phyloP scores from a whole-genome alignment of 768 basidiomycete genomes.

The Boletus reticulatus region DNA sequence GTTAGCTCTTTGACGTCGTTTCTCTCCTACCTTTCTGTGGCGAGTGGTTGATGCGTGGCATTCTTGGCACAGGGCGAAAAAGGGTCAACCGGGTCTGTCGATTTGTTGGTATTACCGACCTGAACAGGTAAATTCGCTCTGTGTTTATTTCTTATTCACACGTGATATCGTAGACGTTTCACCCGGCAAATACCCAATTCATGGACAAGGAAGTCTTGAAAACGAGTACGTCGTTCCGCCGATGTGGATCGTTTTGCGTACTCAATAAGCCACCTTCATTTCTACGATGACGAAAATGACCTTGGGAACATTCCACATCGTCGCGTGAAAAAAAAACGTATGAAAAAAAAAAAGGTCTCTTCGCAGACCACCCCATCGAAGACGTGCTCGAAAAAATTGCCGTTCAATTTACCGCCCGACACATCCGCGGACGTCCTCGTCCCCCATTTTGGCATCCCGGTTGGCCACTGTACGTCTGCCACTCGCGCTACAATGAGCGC shows the following conservation, averaged over 20 bases:
- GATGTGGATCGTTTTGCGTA: conserved; percentile 1
- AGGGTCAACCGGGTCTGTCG: conserved; percentile 66
- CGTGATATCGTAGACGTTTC: conserved; percentile 63
- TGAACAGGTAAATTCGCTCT: conserved; percentile 56
- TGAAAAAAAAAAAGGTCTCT: conserved; percentile 54
- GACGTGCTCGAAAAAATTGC: conserved; percentile 88
- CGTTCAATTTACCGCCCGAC: conserved; percentile 72
- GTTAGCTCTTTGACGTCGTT: not conserved
- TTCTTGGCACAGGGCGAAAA: conserved; percentile 53
- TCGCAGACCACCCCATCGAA: conserved; percentile 85
- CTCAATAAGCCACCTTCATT: conserved; percentile 6
- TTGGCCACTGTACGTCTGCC: conserved; percentile 90
- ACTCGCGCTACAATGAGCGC: conserved; percentile 88
- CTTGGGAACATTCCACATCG: too few species aligned
- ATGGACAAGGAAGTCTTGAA: conserved; percentile 94
- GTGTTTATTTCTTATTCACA: conserved; percentile 2
- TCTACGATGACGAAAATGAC: not conserved
- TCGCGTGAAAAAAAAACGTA: too few species aligned
- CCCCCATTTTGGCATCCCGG: conserved; percentile 85
- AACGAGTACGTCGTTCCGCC: conserved; percentile 54
- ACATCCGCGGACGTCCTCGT: conserved; percentile 82
- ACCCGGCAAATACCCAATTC: conserved; percentile 75
- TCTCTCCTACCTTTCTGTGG: not conserved
- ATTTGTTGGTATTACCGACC: conserved; percentile 93
- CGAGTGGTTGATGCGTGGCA: conserved; percentile 6